Percentiles rank a stretch among this genome's conserved stretches.
Evolutionary conservation across 116 monocot genomes (phyloP).

Genomic region (Trichopus zeylanicus): DNA sequence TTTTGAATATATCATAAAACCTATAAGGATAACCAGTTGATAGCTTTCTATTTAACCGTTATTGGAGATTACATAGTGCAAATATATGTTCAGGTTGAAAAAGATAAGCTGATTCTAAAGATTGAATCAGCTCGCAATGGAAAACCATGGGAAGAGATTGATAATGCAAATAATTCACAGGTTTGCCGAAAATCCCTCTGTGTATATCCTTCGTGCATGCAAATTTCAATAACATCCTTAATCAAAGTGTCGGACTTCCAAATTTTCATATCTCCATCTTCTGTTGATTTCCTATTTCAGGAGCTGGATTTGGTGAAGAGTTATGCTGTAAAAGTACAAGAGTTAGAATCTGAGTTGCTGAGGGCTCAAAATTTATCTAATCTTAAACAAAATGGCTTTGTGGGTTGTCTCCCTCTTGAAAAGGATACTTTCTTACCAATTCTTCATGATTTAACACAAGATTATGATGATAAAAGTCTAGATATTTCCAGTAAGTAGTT

Average conservation of each 20-base stretch:
- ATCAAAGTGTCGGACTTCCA: no score
- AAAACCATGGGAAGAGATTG: conserved; percentile 60
- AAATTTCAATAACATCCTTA: not conserved
- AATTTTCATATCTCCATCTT: no score
- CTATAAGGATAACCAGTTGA: no score
- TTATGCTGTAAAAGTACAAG: conserved; percentile 72
- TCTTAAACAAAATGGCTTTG: conserved; percentile 16
- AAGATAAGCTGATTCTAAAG: conserved; percentile 68
- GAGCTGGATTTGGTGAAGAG: conserved; percentile 52
- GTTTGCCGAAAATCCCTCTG: conserved; percentile 16
- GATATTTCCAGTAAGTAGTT: conserved; percentile 28
- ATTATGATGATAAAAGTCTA: conserved; percentile 21
- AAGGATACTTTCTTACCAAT: conserved; percentile 27
- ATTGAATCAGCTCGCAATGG: conserved; percentile 58
- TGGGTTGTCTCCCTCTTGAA: conserved; percentile 43
- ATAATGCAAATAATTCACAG: conserved; percentile 28
- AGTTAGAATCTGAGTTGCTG: conserved; percentile 65
- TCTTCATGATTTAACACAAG: conserved; percentile 25
- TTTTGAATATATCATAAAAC: no score
- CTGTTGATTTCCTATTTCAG: conserved; percentile 14
- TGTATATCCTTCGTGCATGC: not conserved
- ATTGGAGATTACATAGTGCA: not conserved
- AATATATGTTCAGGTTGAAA: conserved; percentile 52
- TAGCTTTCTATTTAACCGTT: not conserved
- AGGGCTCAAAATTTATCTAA: conserved; percentile 28